phyloP scores from a whole-genome alignment of 1,284 basidiomycete species.

The Jaminaea rosea region DNA sequence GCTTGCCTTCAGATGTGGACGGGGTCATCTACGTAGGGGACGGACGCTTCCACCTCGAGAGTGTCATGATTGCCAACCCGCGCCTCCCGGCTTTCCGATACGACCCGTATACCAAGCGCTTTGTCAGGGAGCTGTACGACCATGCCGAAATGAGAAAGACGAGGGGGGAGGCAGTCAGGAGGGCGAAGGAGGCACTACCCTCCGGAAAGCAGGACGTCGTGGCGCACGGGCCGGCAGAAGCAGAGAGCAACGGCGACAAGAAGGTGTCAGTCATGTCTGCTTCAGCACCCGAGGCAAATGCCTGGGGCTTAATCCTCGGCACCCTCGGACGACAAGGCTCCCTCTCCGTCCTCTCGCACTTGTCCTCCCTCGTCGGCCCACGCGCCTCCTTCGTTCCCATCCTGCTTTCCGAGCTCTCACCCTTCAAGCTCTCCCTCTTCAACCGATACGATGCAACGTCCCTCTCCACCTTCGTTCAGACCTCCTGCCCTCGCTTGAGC shows the following conservation, averaged over 20 bases:
- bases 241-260: not conserved
- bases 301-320: conserved; percentile 90
- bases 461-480: conserved; percentile 83
- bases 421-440: conserved; percentile 81
- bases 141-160: conserved; percentile 75
- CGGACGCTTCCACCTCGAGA: conserved; percentile 94
- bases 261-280: not conserved
- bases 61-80: conserved; percentile 98
- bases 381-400: conserved; percentile 58
- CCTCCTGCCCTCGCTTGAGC: conserved; percentile 85
- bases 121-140: conserved; percentile 85
- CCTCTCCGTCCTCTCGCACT: conserved; percentile 61
- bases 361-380: conserved; percentile 11
- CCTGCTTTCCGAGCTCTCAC: conserved; percentile 88
- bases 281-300: not conserved
- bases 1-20: conserved; percentile 50
- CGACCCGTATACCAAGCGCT: conserved; percentile 94
- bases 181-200: not conserved
- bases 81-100: conserved; percentile 92
- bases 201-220: not conserved
- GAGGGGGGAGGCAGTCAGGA: conserved; percentile 62
- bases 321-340: conserved; percentile 92
- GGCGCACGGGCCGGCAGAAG: not conserved
- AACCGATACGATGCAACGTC: too few relatives aligned
- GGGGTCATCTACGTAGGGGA: conserved; percentile 72